Conservation (phyloP, 768 basidiomycete genomes). For the Suillus clintonianus region DNA sequence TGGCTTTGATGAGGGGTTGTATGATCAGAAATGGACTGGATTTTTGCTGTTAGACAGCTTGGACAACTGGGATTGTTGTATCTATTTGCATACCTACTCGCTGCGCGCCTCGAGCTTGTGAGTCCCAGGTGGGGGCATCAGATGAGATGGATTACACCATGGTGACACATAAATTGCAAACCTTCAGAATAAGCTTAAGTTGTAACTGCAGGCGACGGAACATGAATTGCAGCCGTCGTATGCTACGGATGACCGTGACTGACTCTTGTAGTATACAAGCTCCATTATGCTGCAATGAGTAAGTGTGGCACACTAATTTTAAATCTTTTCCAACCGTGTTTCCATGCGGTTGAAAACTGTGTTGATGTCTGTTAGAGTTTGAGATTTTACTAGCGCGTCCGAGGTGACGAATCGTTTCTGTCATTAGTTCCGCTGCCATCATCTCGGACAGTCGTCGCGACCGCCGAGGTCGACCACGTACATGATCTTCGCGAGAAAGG, state of each 20-base stretch:
- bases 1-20: constrained; percentile 18
- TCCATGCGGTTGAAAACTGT: background rate
- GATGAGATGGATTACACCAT: background rate
- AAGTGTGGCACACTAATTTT: background rate
- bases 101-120: background rate
- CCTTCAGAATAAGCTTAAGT: background rate
- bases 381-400: background rate
- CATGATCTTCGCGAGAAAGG: too few species aligned
- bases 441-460: too few species aligned
- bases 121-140: background rate
- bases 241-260: background rate
- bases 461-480: too few species aligned
- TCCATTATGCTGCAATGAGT: background rate
- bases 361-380: background rate
- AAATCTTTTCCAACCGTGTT: background rate
- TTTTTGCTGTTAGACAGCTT: background rate
- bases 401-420: background rate
- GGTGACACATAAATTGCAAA: background rate
- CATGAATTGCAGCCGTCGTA: background rate
- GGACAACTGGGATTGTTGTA: background rate
- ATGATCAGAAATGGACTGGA: background rate
- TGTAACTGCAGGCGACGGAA: background rate
- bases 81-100: background rate
- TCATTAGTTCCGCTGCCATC: too few species aligned
- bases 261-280: background rate